Evolutionary conservation across 2,329 filamentous ascomycete genomes (phyloP).

Genomic region (Scedosporium boydii): DNA sequence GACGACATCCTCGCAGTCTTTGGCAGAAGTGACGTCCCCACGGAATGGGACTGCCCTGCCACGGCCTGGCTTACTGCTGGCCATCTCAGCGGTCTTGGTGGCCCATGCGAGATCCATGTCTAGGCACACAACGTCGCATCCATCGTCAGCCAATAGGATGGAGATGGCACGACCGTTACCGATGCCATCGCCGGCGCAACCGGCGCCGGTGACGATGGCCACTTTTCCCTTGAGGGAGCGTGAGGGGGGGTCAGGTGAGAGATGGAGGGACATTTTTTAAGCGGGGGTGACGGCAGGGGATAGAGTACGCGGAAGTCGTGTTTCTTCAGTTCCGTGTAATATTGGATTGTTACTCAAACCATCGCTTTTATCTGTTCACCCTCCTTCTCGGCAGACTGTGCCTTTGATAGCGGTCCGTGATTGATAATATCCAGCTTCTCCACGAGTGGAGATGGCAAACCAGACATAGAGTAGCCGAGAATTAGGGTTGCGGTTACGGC

Average conservation of each 20-base stretch:
- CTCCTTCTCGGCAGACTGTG: no score
- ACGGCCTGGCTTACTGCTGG: slow-evolving; percentile 24
- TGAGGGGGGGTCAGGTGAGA: slow-evolving; percentile 12
- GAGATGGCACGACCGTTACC: slow-evolving; percentile 51
- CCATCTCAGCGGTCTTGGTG: slow-evolving; percentile 43
- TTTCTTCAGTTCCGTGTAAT: no score
- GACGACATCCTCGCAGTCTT: slow-evolving; percentile 37
- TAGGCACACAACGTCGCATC: slow-evolving; percentile 48
- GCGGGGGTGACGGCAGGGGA: not conserved
- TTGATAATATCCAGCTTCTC: no score
- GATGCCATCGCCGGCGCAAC: slow-evolving; percentile 44
- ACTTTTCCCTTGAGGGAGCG: slow-evolving; percentile 24
- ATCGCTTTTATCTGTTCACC: no score
- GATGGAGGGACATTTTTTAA: not conserved
- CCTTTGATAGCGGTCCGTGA: no score
- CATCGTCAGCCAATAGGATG: slow-evolving; percentile 49
- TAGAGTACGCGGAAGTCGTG: no score
- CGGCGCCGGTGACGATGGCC: slow-evolving; percentile 51
- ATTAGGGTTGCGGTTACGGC: not conserved
- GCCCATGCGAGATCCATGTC: slow-evolving; percentile 42
- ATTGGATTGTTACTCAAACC: no score
- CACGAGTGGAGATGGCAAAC: no score
- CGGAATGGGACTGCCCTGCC: slow-evolving; percentile 31
- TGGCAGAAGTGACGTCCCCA: slow-evolving; percentile 44
- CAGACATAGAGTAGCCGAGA: no score